Percentiles rank a stretch among this genome's conserved stretches.
Evolutionary conservation across 345 rosid species (phyloP).

Genomic region (Viola odorata): DNA sequence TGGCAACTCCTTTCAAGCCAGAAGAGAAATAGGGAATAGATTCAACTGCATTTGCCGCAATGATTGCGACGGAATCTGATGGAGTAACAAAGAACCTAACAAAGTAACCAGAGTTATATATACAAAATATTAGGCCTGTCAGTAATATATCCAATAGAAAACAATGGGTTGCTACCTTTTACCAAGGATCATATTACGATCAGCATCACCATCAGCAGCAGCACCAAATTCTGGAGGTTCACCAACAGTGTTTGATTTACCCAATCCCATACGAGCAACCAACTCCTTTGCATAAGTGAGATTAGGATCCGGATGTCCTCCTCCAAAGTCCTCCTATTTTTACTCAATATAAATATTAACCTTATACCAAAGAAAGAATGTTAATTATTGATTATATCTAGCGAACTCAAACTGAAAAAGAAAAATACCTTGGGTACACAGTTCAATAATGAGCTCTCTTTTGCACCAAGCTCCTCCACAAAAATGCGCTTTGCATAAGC

Average conservation of each 20-base stretch:
- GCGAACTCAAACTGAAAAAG: conserved; percentile 11
- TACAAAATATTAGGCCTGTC: conserved; percentile 1
- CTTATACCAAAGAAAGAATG: background rate
- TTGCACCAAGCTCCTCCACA: conserved; percentile 94
- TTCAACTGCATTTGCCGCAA: conserved; percentile 94
- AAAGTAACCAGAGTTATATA: conserved; percentile 12
- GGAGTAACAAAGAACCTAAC: conserved; percentile 96
- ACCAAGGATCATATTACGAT: conserved; percentile 98
- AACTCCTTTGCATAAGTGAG: conserved; percentile 96
- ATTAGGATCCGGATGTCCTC: conserved; percentile 99
- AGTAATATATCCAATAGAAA: background rate
- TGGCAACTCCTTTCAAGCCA: conserved; percentile 98
- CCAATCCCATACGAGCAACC: conserved; percentile 91
- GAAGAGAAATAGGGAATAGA: conserved; percentile 89
- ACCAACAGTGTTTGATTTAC: conserved; percentile 56
- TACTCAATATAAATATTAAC: background rate
- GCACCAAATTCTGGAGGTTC: conserved; percentile 99
- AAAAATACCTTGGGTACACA: conserved; percentile 79
- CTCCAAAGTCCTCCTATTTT: conserved; percentile 96
- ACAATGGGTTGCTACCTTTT: conserved; percentile 53
- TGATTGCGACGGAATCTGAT: conserved; percentile 96
- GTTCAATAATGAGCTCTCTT: conserved; percentile 78
- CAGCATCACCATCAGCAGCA: conserved; percentile 99
- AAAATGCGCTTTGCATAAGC: conserved; percentile 86
- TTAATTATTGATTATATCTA: conserved; percentile 3